Evolutionary conservation across 169 alveolate species (phyloP), one percentile per base, ranked within the genome.

Genomic region (Plasmodium gallinaceum): DNA sequence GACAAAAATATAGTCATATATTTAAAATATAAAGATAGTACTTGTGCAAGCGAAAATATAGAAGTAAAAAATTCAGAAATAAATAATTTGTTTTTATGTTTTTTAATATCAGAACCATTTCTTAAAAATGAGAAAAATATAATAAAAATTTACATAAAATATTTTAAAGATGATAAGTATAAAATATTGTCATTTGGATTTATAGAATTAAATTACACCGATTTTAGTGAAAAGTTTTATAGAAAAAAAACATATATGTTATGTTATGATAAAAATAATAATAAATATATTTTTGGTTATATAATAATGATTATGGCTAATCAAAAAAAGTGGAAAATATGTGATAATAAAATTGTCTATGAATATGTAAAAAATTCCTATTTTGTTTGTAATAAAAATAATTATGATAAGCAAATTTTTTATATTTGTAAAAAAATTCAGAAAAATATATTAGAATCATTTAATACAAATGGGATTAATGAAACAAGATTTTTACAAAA

Each of bases 401-500:
- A 68, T 54, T 83, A 83, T 68, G 91, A 83, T 42, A 58, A 68
- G 9, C 91, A 83, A 61, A 52, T 83, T 18, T 69, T 83, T 68
- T 83, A 83, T 61, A 83, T 83, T 39, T 83, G 91, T 68, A 83
- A 83, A 68, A 43, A 83, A 83, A 83, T 83, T 52, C 74, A 83
- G 32, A 54, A 71, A 54, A 42, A 42, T 18, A 20, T 83, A 68
- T 68, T 83, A 54, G 71, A 83, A 43, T 83, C 85, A 10, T 57
- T 26, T 83, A 14, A 26, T 32, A 54, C 48, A 10, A 61, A 46
- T 5, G 45, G 20, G n/a, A 32, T 12, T 54, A 66, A 45, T 66
- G 57, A 42, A 16, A n/a, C 9, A 2, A 43, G 22, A 20, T 14
- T 24, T 46, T 68, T 42, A n/a, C 72, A 83, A 51, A 83, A 57